Base-by-base conservation (phyloP, 169 alveolate genomes). In the Plasmodium yoelii region DNA sequence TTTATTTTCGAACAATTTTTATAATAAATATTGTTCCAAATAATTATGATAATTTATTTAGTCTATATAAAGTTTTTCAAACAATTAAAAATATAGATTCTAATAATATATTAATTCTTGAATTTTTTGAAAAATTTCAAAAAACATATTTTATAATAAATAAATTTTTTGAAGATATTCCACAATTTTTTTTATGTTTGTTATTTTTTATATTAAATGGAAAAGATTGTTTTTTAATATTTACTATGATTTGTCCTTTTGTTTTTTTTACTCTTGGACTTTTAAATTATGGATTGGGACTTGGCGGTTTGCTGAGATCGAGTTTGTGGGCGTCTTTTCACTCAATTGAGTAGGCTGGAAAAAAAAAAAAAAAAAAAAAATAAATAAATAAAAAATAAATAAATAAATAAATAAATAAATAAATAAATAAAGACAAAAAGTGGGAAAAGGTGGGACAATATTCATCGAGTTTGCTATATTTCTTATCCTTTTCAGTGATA, bases 91-190 rank as follows among this genome's bases (percentile, higher is more conserved):
- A n/a, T 55, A 13, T 61, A 3, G 60, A 28, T 15, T 19, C 26
- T 2, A 53, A 15, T 1, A 55, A 74, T 7, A 18, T 74, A 3
- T 18, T 60, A 26, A 26, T 61, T 46, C 55, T 74, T 28, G 34
- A 65, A 24, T 61, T 74, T 53, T 74, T 46, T 34, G 72, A 67
- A n/a, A 60, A 73, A 34, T 24, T 74, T 22, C 74, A 74, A 51
- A 59, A 24, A 34, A 74, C 72, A 15, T 74, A 74, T n/a, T 19
- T 74, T 13, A 24, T 74, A 46, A 47, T 74, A 8, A 74, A 59
- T 74, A 74, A 74, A 61, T 74, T 74, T 60, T 53, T 74, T 46
- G 88, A 74, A 65, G 88, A 74, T 22, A 47, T 74, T 15, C 88
- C 88, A 13, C 88, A 74, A 34, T 74, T 74, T 46, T n/a, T 74